Evolutionary conservation across 129 eudicot species (phyloP).

Genomic region (Helichrysum umbraculigerum): DNA sequence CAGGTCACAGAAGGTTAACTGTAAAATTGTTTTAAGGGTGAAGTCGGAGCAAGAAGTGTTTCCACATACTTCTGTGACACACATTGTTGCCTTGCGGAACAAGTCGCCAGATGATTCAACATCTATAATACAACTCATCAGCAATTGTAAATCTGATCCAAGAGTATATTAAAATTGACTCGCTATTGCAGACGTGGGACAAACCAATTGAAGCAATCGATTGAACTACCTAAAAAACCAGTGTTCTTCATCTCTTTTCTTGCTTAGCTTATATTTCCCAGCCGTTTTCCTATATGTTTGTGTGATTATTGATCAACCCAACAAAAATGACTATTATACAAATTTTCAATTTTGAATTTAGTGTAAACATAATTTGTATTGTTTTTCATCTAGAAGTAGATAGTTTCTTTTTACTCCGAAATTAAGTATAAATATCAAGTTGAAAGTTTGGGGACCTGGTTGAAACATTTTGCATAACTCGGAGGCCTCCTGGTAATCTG

Average conservation of each 20-base stretch:
- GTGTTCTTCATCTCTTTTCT: background rate
- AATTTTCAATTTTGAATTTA: too few species aligned
- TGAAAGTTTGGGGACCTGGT: background rate
- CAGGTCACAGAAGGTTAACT: background rate
- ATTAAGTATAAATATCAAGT: background rate
- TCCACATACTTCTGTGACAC: background rate
- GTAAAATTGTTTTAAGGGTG: background rate
- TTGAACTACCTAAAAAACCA: background rate
- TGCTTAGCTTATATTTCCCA: background rate
- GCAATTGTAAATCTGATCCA: too few species aligned
- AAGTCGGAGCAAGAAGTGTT: background rate
- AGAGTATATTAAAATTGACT: background rate
- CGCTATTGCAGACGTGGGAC: background rate
- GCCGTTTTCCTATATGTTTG: background rate
- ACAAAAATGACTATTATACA: background rate
- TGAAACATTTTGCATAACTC: slow-evolving; percentile 6
- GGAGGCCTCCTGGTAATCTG: background rate
- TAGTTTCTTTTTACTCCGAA: background rate
- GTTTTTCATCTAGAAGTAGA: background rate
- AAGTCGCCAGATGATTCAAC: too few species aligned
- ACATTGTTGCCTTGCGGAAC: too few species aligned
- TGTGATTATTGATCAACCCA: background rate
- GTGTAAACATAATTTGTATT: too few species aligned
- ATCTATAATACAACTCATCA: too few species aligned
- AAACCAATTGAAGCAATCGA: background rate